phyloP scores from a whole-genome alignment of 2,329 filamentous ascomycete species.

The Dryadomyces sulphureus region DNA sequence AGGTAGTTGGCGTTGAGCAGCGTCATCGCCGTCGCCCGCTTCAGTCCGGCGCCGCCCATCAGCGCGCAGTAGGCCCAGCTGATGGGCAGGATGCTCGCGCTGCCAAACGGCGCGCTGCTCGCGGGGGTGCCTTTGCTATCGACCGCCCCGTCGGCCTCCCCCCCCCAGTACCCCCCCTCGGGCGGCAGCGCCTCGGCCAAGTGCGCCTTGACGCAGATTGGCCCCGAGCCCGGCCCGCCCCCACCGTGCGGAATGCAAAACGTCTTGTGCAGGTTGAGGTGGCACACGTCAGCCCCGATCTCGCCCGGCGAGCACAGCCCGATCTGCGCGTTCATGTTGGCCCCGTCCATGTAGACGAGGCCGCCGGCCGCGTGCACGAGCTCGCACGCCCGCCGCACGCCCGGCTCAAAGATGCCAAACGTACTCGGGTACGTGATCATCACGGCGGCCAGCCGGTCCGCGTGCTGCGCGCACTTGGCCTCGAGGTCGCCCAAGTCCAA shows the following conservation, averaged over 20 bases:
- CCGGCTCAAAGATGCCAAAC: constrained; percentile 86
- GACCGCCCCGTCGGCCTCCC: constrained; percentile 17
- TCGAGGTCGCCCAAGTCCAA: constrained; percentile 75
- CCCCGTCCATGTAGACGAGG: constrained; percentile 96
- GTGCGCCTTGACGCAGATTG: constrained; percentile 79
- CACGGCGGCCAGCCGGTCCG: constrained; percentile 73
- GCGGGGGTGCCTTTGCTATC: constrained; percentile 31
- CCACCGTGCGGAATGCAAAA: constrained; percentile 97
- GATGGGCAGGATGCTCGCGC: constrained; percentile 84
- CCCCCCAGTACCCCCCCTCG: constrained; percentile 11
- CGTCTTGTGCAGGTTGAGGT: constrained; percentile 95
- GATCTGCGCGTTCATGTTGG: constrained; percentile 98
- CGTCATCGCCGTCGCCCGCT: constrained; percentile 79
- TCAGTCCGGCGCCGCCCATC: constrained; percentile 75
- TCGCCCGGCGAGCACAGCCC: constrained; percentile 88
- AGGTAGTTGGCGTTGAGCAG: constrained; percentile 98
- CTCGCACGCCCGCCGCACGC: constrained; percentile 70
- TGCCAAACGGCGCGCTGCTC: constrained; percentile 72
- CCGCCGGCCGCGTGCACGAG: constrained; percentile 79
- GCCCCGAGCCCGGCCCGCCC: constrained; percentile 83
- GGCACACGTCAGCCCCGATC: constrained; percentile 92
- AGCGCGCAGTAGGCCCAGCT: constrained; percentile 91
- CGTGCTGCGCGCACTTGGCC: constrained; percentile 78
- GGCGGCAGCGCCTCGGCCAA: constrained; percentile 59
- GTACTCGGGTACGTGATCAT: constrained; percentile 97